phyloP scores from a whole-genome alignment of 148 eudicot genomes.

The Diospyros lotus region DNA sequence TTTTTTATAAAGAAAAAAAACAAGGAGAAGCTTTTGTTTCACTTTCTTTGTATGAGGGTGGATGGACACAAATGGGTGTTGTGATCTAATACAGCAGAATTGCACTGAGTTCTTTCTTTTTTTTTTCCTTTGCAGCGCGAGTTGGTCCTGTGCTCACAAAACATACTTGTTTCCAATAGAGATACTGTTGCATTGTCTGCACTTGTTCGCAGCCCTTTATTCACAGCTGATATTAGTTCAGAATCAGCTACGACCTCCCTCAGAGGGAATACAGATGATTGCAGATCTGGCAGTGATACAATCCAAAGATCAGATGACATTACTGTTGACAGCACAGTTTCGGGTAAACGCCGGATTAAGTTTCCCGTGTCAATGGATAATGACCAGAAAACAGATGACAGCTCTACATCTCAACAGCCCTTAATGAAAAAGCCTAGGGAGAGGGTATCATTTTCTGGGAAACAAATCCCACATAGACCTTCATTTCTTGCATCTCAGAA shows the following conservation, averaged over 20 bases:
- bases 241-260: slow-evolving; percentile 93
- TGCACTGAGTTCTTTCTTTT: no score
- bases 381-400: slow-evolving; percentile 77
- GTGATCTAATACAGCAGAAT: background rate
- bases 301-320: slow-evolving; percentile 83
- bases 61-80: background rate
- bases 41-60: background rate
- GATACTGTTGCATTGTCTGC: slow-evolving; percentile 54
- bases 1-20: no score
- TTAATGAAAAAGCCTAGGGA: slow-evolving; percentile 54
- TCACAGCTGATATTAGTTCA: slow-evolving; percentile 74
- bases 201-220: slow-evolving; percentile 54
- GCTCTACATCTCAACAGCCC: slow-evolving; percentile 64
- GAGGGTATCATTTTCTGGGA: slow-evolving; percentile 65
- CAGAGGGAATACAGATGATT: slow-evolving; percentile 58
- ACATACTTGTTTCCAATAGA: slow-evolving; percentile 62
- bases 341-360: slow-evolving; percentile 61
- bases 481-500: slow-evolving; percentile 40
- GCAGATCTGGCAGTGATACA: slow-evolving; percentile 73
- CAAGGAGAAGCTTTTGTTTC: no score
- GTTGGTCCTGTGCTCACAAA: slow-evolving; percentile 72
- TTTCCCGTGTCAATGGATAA: slow-evolving; percentile 55
- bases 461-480: slow-evolving; percentile 71
- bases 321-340: slow-evolving; percentile 78
- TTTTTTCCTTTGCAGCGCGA: slow-evolving; percentile 68